Evolutionary conservation across 495 filamentous ascomycete genomes (phyloP).

Genomic region (Bathelium albidoporum): DNA sequence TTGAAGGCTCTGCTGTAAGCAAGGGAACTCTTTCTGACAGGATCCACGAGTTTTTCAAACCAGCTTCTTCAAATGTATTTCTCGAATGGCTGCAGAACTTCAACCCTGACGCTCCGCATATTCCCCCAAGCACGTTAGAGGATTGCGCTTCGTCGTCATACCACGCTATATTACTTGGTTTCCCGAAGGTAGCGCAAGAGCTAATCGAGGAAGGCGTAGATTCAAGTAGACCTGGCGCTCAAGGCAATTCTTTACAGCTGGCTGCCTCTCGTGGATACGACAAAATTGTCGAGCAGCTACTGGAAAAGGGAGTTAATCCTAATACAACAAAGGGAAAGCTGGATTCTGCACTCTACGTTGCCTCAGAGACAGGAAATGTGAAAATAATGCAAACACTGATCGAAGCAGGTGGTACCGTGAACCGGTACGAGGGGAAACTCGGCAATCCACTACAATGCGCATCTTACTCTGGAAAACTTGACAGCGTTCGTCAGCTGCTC

Average conservation of each 20-base stretch:
- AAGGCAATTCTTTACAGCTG: not conserved
- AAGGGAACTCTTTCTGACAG: not conserved
- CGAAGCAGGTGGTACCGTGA: conserved; percentile 11
- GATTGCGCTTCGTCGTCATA: not conserved
- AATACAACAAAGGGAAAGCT: not conserved
- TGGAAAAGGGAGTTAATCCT: not conserved
- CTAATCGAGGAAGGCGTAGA: not conserved
- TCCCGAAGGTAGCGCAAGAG: not conserved
- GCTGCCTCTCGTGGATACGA: not conserved
- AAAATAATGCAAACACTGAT: conserved; percentile 6
- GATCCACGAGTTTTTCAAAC: not conserved
- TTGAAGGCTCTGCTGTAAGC: not conserved
- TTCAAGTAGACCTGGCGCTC: not conserved
- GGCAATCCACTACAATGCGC: conserved; percentile 24
- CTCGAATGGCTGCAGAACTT: not conserved
- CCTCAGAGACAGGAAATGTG: not conserved
- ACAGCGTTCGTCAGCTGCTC: conserved; percentile 10
- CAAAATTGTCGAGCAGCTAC: not conserved
- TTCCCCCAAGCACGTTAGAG: not conserved
- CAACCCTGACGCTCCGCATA: not conserved
- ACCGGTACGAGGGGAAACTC: conserved; percentile 13
- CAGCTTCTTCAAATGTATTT: not conserved
- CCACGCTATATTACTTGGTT: not conserved
- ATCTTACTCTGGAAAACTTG: conserved; percentile 10
- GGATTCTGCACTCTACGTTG: not conserved